These are phyloP conservation scores for Trypanosoma boissoni DNA, from an alignment of 208 protist species.

Conservation along the genomic window DNA sequence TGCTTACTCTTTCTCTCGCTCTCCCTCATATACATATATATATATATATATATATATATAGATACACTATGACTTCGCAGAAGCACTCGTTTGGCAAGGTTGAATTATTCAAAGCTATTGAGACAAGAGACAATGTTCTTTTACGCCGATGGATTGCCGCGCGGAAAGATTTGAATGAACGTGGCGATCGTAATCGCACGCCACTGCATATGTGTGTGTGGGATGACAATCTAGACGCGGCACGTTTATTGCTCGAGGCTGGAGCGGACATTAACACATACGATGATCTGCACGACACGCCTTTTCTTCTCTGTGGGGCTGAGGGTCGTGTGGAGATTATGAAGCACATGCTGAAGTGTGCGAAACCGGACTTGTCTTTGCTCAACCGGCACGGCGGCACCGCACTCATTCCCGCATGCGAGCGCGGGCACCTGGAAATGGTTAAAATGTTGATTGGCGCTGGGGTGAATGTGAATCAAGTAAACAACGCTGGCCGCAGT, in stretches of 20 bases:
- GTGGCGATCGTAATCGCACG: constrained; percentile 32
- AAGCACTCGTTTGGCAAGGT: constrained; percentile 1
- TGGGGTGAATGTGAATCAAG: constrained; percentile 41
- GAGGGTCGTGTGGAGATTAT: constrained; percentile 49
- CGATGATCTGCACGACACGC: constrained; percentile 55
- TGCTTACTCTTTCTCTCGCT: background rate
- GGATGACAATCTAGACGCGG: constrained; percentile 41
- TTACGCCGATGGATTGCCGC: constrained; percentile 31
- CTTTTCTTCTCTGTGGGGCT: constrained; percentile 42
- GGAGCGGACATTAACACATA: constrained; percentile 51
- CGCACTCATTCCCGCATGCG: constrained; percentile 42
- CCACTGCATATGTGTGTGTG: constrained; percentile 54
- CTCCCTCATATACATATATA: background rate
- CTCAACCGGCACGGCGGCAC: constrained; percentile 41
- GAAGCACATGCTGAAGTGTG: constrained; percentile 37
- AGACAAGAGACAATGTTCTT: constrained; percentile 19
- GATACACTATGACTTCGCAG: background rate
- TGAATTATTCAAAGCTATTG: constrained; percentile 39
- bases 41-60: constrained; percentile 7
- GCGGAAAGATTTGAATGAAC: constrained; percentile 38
- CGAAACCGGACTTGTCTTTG: constrained; percentile 37
- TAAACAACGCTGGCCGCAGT: constrained; percentile 40
- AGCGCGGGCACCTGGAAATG: constrained; percentile 44
- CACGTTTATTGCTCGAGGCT: constrained; percentile 22
- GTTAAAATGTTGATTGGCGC: constrained; percentile 39